Percentiles rank a stretch among this genome's conserved stretches.
These are phyloP conservation scores for Pterocarpus santalinus DNA, from an alignment of 306 rosid genomes.

Conservation along the genomic window DNA sequence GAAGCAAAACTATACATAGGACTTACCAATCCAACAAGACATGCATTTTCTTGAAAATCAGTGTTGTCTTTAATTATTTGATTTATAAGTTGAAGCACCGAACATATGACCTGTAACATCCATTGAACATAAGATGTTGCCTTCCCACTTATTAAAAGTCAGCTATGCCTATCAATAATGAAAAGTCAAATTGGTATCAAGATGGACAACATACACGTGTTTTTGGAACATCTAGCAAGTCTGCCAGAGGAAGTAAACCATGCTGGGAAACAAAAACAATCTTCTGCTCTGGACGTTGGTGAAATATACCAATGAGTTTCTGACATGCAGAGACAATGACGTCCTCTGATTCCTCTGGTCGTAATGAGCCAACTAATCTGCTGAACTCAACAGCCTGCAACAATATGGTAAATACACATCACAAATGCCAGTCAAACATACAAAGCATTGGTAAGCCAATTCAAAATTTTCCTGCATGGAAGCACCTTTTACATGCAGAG, in stretches of 20 bases:
- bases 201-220: conserved; percentile 74
- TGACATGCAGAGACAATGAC: conserved; percentile 87
- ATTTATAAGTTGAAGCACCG: conserved; percentile 96
- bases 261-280: conserved; percentile 90
- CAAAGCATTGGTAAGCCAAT: conserved; percentile 22
- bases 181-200: conserved; percentile 30
- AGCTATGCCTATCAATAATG: conserved; percentile 32
- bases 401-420: conserved; percentile 34
- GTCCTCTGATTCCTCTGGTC: conserved; percentile 90
- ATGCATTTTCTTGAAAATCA: conserved; percentile 96
- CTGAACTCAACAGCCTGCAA: conserved; percentile 95
- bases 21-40: conserved; percentile 98
- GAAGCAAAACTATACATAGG: conserved; percentile 25
- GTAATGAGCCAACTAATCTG: conserved; percentile 86
- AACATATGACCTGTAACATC: conserved; percentile 83
- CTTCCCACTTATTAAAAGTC: conserved; percentile 30
- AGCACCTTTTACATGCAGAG: conserved; percentile 31
- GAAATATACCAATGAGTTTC: conserved; percentile 82
- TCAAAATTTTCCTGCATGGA: conserved; percentile 20
- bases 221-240: conserved; percentile 89
- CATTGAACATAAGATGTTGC: conserved; percentile 26
- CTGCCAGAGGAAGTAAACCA: conserved; percentile 91
- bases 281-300: conserved; percentile 95
- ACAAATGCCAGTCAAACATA: conserved; percentile 41
- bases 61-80: conserved; percentile 87